Base-by-base conservation (phyloP, 2,329 filamentous ascomycete species). In the Colletotrichum aenigma region DNA sequence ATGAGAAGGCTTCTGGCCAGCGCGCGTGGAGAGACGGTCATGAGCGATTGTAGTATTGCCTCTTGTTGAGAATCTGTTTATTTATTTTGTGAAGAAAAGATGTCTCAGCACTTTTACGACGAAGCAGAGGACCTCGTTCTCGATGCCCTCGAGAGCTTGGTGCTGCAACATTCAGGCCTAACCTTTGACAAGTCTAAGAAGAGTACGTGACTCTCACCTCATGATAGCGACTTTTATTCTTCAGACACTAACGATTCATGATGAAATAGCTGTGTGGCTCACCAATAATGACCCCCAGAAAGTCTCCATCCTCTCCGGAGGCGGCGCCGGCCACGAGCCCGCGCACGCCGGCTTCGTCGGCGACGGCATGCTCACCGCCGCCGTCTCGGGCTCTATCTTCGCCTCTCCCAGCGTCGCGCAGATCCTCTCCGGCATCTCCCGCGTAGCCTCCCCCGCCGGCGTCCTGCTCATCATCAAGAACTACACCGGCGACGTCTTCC, bases 391-490 rank as follows among this genome's bases (percentile, higher is more conserved):
- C 26, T 92, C 91, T 0, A 93, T 94, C 78, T 94, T 94, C 80
- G 92, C 92, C 5, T 91, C 89, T 3, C 92, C 92, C 3, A 89
- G 87, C 3, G 91, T 91, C 3, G 89, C 92, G 79, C 92, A 94
- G 81, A 88, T 94, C 64, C 86, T 91, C 66, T 91, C 89, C 70
- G 89, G 91, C 21, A 85, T 91, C 73, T 85, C 89, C 71, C 85
- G 89, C n/a, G 88, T 93, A 3, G 86, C 89, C 28, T 88, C 86
- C 21, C 87, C 89, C 32, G 88, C 89, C 78, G 92, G 91, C 21
- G 91, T 93, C 2, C 81, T 93, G 30, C 88, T 94, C 18, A 87
- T 94, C n/a, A 90, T 93, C 9, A 93, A 92, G 89, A 94, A 93
- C 81, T 92, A 92, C 79, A 92, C 91, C 6, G 89, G 89, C 12